A percentile compares a stretch with the other conserved stretches of the same genome.
Evolutionary conservation across 768 basidiomycete species (phyloP).

Genomic region (Tulasnella sp.): DNA sequence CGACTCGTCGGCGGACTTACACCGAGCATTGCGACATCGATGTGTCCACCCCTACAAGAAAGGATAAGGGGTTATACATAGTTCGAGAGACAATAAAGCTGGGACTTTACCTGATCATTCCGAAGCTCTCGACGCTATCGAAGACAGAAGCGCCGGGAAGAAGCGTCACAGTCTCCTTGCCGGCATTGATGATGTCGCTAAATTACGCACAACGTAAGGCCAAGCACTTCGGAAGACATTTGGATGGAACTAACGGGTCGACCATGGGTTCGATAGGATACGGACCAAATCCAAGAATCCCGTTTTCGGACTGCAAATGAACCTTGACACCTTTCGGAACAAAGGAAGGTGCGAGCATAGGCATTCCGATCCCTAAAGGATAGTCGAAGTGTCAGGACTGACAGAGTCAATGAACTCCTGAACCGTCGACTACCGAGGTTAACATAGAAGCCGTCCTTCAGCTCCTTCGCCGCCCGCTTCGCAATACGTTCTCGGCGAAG

Average conservation of each 20-base stretch:
- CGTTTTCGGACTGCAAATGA: constrained; percentile 90
- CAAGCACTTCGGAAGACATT: neutral
- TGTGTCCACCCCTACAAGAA: constrained; percentile 58
- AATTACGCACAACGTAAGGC: neutral
- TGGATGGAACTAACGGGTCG: constrained; percentile 49
- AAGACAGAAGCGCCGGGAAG: constrained; percentile 87
- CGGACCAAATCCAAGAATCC: constrained; percentile 53
- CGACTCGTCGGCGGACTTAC: constrained; percentile 32
- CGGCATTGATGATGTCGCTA: constrained; percentile 88
- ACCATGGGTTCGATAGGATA: constrained; percentile 71
- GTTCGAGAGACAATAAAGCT: neutral
- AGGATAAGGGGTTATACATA: neutral
- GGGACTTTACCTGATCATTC: constrained; percentile 66
- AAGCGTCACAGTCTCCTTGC: constrained; percentile 88
- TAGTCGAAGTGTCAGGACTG: neutral
- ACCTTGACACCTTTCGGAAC: constrained; percentile 61
- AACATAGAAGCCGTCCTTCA: constrained; percentile 78
- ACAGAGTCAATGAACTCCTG: neutral
- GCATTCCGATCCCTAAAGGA: constrained; percentile 67
- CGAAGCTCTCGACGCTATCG: constrained; percentile 50
- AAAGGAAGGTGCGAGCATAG: constrained; percentile 76
- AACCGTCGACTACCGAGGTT: constrained; percentile 36
- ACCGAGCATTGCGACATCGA: constrained; percentile 87
- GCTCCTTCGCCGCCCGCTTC: constrained; percentile 76
- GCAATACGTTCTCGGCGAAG: constrained; percentile 52